Base-by-base conservation (phyloP, 2,329 filamentous ascomycete genomes). In the Cordyceps farinosa region DNA sequence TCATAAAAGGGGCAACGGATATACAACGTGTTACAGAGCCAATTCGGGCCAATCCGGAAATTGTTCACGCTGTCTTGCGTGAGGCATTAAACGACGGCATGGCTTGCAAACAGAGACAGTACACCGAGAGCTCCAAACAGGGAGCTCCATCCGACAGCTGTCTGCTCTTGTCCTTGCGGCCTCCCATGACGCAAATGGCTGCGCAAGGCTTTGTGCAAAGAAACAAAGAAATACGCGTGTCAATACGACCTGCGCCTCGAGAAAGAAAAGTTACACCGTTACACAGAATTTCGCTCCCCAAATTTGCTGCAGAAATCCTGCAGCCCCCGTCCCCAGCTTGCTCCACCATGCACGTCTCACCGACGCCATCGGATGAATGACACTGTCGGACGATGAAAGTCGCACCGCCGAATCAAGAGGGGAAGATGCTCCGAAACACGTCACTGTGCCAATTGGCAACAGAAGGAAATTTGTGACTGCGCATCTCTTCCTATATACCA, bases 361-460 rank as follows among this genome's bases (percentile, higher is more conserved):
- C 38, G 29, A 61, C 32, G 48, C 36, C 58, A 53, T 59, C 56
- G 36, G 58, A 61, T 52, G 47, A 60, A 60, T 60, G 58, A 61
- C 58, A 36, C 32, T 38, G 34, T 15, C 9, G 10, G 27, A 15
- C 15, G n/a, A 32, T 22, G 29, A 27, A 11, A 30, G 36, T 51
- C 27, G 34, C 34, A 34, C 47, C 5, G 27, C 22, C 17, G 0
- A 17, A 44, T 10, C 4, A 30, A 50, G 27, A 59, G 10, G 15
- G 5, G 13, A 32, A 32, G 9, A 10, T 22, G 2, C n/a, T 32
- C 56, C 6, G 10, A 30, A 42, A 15, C 3, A 9, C 9, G 1
- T 10, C 27, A 29, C 29, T 45, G 36, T 44, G 9, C 8, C 22
- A 50, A 22, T 30, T 50, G 11, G 15, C 11, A 17, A 4, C 7